Evolutionary conservation across 768 basidiomycete species (phyloP), one percentile per base, ranked within the genome.

Genomic region (Amanita thiersii): DNA sequence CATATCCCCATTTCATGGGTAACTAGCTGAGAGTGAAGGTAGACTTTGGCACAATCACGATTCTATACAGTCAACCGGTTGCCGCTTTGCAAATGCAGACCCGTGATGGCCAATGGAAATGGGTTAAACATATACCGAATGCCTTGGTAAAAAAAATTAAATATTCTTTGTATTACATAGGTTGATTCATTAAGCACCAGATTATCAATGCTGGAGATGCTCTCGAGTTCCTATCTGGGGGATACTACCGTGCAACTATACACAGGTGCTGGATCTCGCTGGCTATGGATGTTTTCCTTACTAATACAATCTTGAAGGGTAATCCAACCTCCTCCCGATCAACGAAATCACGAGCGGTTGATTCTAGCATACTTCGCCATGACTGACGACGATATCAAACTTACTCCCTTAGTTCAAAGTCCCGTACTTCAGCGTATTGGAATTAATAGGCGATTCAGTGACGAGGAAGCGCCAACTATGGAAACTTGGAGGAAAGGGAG

Each of bases 61-160:
- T 80, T 29, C 55, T 82, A 2, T 81, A 72, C 64, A 74, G 73
- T 35, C 79, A 82, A 47, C 77, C 79, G 2, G 66, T 79, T 3
- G 64, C 71, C 3, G 77, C 66, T 0, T 61, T 80, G 7, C 78
- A 80, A 36, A 78, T 82, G 29, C 56, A 77, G 5, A 64, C 66
- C 0, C 65, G 49, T 2, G 74, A 77, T 23, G 71, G 70, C 0
- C 59, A 55, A 29, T 80, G 79, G 77, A 66, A 64, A 25, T 77
- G 75, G 73, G 66, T 79, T n/a, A 70, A 61, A 42, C 76, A 80
- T 46, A 62, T 77, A 6, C 72, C 75, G 3, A 74, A 78, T 43
- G 76, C 75, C 0, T 55, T 80, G 20, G 77, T n/a, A n/a, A n/a
- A n/a, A n/a, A n/a, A n/a, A n/a, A n/a, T n/a, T n/a, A n/a, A n/a